These are phyloP conservation scores for Aegilops longissima DNA, from an alignment of 176 grass and related monocot species.

Conservation along the genomic window DNA sequence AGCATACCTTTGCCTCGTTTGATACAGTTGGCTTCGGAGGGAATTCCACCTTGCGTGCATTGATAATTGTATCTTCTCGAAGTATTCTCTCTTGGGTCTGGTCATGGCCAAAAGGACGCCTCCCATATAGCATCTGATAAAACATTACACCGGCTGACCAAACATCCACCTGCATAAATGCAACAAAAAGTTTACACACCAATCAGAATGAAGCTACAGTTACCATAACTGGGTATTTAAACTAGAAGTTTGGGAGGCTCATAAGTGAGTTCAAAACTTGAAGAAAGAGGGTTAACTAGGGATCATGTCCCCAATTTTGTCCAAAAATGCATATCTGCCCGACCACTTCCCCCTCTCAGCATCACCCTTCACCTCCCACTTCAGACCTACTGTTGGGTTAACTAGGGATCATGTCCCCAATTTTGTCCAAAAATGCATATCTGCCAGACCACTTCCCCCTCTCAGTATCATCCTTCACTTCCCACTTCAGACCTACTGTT, in stretches of 20 bases:
- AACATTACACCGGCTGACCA: conserved; percentile 99
- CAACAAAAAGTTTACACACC: background rate
- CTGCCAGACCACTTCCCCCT: too few species aligned
- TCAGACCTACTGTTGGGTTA: background rate
- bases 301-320: background rate
- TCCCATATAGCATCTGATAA: conserved; percentile 97
- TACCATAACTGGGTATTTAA: background rate
- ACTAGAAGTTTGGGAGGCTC: conserved; percentile 9
- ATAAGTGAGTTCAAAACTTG: conserved; percentile 7
- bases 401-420: too few species aligned
- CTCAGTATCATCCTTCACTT: too few species aligned
- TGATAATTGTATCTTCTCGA: conserved; percentile 98
- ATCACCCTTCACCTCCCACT: background rate
- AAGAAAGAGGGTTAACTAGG: background rate
- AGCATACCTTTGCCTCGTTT: conserved; percentile 85
- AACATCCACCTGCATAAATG: conserved; percentile 84
- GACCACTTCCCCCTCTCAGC: background rate
- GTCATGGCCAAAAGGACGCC: conserved; percentile 94
- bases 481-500: background rate
- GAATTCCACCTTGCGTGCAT: conserved; percentile 91
- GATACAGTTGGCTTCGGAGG: conserved; percentile 90
- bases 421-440: too few species aligned
- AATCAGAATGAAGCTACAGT: conserved; percentile 15
- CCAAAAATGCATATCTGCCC: background rate
- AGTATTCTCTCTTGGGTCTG: conserved; percentile 98